Evolutionary conservation across 163 green algal genomes (phyloP).

Genomic region (Prototheca stagnorum): DNA sequence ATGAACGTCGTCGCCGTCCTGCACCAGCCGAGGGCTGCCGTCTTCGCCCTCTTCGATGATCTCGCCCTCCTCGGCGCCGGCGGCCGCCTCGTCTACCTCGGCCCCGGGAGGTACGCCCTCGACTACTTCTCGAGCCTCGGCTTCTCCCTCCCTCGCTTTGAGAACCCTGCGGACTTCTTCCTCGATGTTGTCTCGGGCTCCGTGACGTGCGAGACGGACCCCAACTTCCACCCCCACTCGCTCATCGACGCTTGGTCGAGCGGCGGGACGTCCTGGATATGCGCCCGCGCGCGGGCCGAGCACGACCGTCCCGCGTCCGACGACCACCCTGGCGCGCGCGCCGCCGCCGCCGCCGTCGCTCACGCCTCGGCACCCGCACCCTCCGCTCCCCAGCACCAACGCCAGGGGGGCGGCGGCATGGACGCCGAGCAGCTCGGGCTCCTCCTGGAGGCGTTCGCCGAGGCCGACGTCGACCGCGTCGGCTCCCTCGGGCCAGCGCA

Average conservation of each 20-base stretch:
- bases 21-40: slow-evolving; percentile 63
- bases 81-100: slow-evolving; percentile 46
- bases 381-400: too few species aligned
- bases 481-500: slow-evolving; percentile 1
- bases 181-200: slow-evolving; percentile 59
- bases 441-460: slow-evolving; percentile 27
- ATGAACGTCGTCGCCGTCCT: slow-evolving; percentile 56
- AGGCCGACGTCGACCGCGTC: slow-evolving; percentile 13
- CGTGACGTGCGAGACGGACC: slow-evolving; percentile 8
- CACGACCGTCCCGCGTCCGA: slow-evolving; percentile 3
- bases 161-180: slow-evolving; percentile 65
- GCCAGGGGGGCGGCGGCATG: too few species aligned
- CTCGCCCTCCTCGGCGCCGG: slow-evolving; percentile 45
- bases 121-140: slow-evolving; percentile 47
- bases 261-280: slow-evolving; percentile 24
- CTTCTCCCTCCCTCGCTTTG: slow-evolving; percentile 44
- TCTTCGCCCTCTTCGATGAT: slow-evolving; percentile 67
- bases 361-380: too few species aligned
- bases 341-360: neutral
- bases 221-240: slow-evolving; percentile 14
- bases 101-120: slow-evolving; percentile 32
- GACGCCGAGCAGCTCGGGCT: slow-evolving; percentile 28
- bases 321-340: neutral
- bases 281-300: slow-evolving; percentile 6
- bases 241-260: slow-evolving; percentile 27